Evolutionary conservation across 371 early-diverging fungal species (phyloP), one percentile per base, ranked within the genome.

Genomic region (Mucor ambiguus): DNA sequence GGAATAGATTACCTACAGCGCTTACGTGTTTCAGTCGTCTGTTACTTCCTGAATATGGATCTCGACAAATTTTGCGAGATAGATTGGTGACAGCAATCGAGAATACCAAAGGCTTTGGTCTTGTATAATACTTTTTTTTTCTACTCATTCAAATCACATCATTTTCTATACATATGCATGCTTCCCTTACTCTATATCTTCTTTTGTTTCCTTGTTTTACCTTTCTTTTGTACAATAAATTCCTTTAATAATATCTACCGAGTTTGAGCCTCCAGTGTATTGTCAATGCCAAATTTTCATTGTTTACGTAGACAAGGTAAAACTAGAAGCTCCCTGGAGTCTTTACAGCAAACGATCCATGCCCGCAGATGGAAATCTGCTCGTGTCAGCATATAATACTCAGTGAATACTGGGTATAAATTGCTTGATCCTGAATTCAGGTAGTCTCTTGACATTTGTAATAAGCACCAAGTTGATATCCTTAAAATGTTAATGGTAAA

Each of bases 91-190:
- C 94, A 8, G 98, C 99, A 6, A 95, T 99, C 62, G 91, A 93
- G 66, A 94, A 98, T 74, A 94, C 98, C 29, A 93, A 96, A 79
- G 99, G 99, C 0, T 99, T 99, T 83, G 99, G 98, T 1, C 87
- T 97, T 67, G 92, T 90, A 67, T 92, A 66, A 58, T 35, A 52
- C 41, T 41, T 32, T n/a, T n/a, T n/a, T n/a, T n/a, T n/a, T n/a
- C n/a, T 32, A 14, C 3, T 44, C 54, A 54, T 54, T 54, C 46
- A 28, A 52, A 52, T 14, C 52, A 52, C 52, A 28, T 52, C 52
- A 52, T 52, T 28, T 14, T 52, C 28, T 52, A 52, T 52, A 28
- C 52, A 28, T 52, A 48, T 14, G 52, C 52, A 52, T 28, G 4
- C 41, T 5, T n/a, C n/a, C 18, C 16, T 10, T 18, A 16, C 41